Base-by-base conservation (phyloP, 345 rosid species). In the Camelina neglecta region DNA sequence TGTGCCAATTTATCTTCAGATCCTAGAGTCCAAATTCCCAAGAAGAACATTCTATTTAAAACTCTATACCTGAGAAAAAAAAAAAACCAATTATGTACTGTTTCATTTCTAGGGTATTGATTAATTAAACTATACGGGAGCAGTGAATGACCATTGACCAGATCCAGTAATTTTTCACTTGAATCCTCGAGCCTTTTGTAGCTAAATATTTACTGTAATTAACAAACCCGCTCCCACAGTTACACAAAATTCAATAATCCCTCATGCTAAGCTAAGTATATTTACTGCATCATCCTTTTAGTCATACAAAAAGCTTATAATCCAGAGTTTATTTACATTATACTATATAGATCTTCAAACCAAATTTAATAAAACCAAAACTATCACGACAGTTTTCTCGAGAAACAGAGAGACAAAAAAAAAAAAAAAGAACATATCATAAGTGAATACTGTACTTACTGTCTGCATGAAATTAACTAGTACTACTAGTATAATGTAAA, bases 21-120 rank as follows among this genome's bases (percentile, higher is more conserved):
- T 64, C 76, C 68, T 51, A 77, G 36, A 49, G 66, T 77, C 62
- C 76, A 71, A 50, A 56, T 62, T 70, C 45, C 67, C 15, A 77
- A 62, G 65, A 33, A 44, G 54, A 58, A 76, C 71, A 45, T 48
- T 62, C 70, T 63, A 16, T 65, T 59, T 21, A 9, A 13, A 5
- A 35, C 2, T 35, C 15, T 16, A 62, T 42, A 53, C 15, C 24
- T 26, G 33, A 15, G 36, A 39, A 39, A 3, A 9, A 39, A 1
- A 3, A 41, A 4, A 7, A 6, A 31, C 15, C 12, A 13, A 20
- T 42, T 33, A 53, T 8, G 2, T 24, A 51, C 13, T 44, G 33
- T 64, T 73, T 54, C 35, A 36, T 55, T 16, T 42, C 11, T 20
- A 8, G 35, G 20, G 4, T 7, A 47, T 10, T 55, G 39, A 20